Percentiles rank a stretch among this genome's conserved stretches.
These are phyloP conservation scores for Globisporangium splendens DNA, from an alignment of 352 stramenopile species.

Conservation along the genomic window DNA sequence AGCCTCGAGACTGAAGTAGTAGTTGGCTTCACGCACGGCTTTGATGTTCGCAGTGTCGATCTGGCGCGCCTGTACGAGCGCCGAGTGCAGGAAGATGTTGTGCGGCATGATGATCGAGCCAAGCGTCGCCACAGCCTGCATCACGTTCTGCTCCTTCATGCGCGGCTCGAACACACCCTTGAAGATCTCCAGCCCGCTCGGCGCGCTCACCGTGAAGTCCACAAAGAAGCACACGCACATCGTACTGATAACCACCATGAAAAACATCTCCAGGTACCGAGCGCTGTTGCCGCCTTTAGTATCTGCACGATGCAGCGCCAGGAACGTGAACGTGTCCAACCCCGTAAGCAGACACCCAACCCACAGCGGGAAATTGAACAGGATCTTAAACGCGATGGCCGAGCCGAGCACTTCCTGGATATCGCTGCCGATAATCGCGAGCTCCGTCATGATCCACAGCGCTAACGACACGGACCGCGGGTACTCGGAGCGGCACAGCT, in stretches of 20 bases:
- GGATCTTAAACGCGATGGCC: constrained; percentile 76
- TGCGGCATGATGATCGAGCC: constrained; percentile 94
- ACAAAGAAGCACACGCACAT: constrained; percentile 85
- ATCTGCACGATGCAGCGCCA: constrained; percentile 75
- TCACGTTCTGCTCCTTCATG: constrained; percentile 25
- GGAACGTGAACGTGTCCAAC: constrained; percentile 88
- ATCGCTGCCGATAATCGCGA: constrained; percentile 87
- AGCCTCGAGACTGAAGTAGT: constrained; percentile 87
- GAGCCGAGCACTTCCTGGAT: constrained; percentile 82
- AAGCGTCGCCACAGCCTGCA: constrained; percentile 88
- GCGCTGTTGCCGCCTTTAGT: constrained; percentile 11
- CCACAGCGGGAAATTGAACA: constrained; percentile 71
- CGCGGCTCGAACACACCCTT: constrained; percentile 27
- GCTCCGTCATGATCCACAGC: constrained; percentile 84
- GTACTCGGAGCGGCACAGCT: constrained; percentile 72
- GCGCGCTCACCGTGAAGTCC: constrained; percentile 56
- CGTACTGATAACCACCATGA: constrained; percentile 80
- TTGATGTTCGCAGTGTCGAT: constrained; percentile 30
- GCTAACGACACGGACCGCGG: constrained; percentile 36
- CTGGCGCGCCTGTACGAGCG: constrained; percentile 58
- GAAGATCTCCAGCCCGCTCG: constrained; percentile 57
- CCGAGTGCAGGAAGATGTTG: constrained; percentile 93
- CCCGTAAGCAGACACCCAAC: constrained; percentile 62
- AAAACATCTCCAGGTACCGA: constrained; percentile 72
- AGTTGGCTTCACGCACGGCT: constrained; percentile 56